phyloP scores from a whole-genome alignment of 345 rosid species.

The Dipteronia dyeriana region DNA sequence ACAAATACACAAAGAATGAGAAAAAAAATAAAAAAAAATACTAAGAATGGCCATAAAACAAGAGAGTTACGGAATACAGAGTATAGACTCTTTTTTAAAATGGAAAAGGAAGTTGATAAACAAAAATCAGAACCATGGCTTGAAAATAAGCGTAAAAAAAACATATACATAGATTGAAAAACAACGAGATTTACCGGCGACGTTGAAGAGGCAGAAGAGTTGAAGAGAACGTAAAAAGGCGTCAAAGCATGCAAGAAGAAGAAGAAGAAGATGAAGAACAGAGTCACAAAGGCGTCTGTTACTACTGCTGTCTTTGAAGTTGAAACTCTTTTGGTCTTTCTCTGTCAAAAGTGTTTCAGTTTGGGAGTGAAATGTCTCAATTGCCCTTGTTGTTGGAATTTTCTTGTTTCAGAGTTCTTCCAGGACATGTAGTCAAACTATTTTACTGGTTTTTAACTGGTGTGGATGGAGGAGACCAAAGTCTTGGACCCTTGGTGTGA shows the following conservation, averaged over 20 bases:
- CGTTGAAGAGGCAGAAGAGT: background rate
- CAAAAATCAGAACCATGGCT: background rate
- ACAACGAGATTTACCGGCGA: background rate
- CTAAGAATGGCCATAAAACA: background rate
- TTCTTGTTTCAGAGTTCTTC: background rate
- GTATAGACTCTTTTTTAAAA: background rate
- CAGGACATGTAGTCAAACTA: too few relatives aligned
- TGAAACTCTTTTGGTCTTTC: background rate
- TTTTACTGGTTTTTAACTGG: too few relatives aligned
- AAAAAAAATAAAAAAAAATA: too few relatives aligned
- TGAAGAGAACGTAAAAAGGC: background rate
- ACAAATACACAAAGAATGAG: background rate
- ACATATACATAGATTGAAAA: background rate
- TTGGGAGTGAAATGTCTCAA: background rate
- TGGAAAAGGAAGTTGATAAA: background rate
- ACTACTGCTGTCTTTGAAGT: background rate
- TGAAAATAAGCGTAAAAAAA: background rate
- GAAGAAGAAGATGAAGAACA: background rate
- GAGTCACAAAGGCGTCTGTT: background rate
- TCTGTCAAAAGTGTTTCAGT: background rate
- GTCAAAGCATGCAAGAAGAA: conserved; percentile 1
- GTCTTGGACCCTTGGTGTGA: too few relatives aligned
- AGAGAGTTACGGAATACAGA: background rate
- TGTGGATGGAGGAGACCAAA: too few relatives aligned
- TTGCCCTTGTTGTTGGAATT: background rate